Conservation (phyloP, 257 asterid species). For the Lantana camara region DNA sequence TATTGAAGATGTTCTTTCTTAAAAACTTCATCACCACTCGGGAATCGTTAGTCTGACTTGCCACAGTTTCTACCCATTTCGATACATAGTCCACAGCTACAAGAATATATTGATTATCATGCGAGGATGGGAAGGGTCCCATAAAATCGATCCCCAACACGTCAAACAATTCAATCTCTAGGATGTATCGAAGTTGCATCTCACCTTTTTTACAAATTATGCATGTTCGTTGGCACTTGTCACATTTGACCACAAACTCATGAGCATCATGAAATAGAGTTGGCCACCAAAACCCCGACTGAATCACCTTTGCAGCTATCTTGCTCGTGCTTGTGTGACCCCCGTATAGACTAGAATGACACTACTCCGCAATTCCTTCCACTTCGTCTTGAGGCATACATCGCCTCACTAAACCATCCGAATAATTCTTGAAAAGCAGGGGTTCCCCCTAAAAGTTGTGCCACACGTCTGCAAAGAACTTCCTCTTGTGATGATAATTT, state of each 20-base stretch:
- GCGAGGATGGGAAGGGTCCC: too few relatives aligned
- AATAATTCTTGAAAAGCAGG: too few relatives aligned
- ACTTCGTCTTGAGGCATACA: background rate
- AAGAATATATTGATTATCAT: too few relatives aligned
- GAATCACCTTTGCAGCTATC: background rate
- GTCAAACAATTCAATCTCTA: background rate
- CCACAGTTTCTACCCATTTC: too few relatives aligned
- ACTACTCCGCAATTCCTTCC: too few relatives aligned
- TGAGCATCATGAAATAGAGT: background rate
- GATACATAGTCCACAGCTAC: too few relatives aligned
- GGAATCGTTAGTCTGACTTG: too few relatives aligned
- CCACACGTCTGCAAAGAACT: background rate
- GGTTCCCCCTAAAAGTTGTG: background rate
- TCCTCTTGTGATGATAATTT: too few relatives aligned
- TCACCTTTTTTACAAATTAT: background rate
- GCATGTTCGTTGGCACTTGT: background rate
- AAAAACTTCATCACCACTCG: too few relatives aligned
- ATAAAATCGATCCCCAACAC: background rate
- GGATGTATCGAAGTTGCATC: background rate
- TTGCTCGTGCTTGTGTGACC: background rate
- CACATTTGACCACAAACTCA: background rate
- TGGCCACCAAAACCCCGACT: background rate
- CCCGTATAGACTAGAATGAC: background rate
- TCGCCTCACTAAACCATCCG: background rate
- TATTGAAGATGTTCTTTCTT: too few relatives aligned